A percentile compares a stretch with the other conserved stretches of the same genome.
phyloP scores from a whole-genome alignment of 148 eudicot species.

The Gaultheria prostrata region DNA sequence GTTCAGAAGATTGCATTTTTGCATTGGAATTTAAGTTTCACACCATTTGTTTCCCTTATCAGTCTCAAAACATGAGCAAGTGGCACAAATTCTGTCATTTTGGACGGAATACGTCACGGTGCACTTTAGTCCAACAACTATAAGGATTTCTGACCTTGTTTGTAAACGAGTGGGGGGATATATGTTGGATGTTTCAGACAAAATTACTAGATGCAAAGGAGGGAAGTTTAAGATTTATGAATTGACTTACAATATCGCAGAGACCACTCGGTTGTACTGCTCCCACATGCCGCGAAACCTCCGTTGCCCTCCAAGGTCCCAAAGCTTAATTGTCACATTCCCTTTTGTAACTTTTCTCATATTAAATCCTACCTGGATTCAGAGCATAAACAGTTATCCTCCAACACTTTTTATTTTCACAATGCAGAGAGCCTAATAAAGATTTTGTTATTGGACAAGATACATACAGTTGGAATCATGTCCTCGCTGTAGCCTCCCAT shows the following conservation, averaged over 20 bases:
- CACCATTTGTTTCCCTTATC: not conserved
- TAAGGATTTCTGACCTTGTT: not conserved
- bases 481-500: conserved; percentile 87
- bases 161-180: not conserved
- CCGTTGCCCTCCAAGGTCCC: conserved; percentile 94
- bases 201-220: not conserved
- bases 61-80: not conserved
- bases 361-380: conserved; percentile 78
- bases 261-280: conserved; percentile 81
- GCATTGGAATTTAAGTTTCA: not conserved
- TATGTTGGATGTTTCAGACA: not conserved
- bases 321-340: conserved; percentile 83
- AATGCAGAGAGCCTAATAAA: not conserved
- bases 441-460: conserved; percentile 12
- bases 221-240: not conserved
- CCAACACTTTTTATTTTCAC: not conserved
- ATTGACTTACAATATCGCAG: conserved; percentile 65
- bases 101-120: not conserved
- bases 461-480: conserved; percentile 94
- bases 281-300: conserved; percentile 97
- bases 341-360: conserved; percentile 79
- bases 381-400: not conserved
- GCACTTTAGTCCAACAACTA: not conserved
- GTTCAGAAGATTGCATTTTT: not conserved
- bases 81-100: not conserved